phyloP scores from a whole-genome alignment of 1,284 basidiomycete genomes.

The Rhodofomes roseus region DNA sequence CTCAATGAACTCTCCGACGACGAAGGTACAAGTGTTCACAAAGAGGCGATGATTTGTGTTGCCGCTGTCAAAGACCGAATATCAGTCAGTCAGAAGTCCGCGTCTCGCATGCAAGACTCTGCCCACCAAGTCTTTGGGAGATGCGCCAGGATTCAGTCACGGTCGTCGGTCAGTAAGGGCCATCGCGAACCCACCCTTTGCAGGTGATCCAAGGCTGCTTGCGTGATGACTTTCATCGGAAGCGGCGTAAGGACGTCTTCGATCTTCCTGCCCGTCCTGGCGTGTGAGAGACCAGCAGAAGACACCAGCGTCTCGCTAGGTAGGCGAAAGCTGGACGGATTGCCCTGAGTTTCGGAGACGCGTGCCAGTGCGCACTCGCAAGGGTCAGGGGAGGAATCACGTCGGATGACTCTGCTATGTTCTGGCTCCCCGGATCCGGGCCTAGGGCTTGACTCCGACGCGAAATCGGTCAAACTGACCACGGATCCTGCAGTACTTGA shows the following conservation, averaged over 20 bases:
- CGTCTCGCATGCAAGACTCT: background rate
- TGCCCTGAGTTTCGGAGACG: background rate
- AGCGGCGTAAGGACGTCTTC: background rate
- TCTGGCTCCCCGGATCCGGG: background rate
- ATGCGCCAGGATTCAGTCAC: slow-evolving; percentile 1
- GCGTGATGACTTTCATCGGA: background rate
- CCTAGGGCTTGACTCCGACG: background rate
- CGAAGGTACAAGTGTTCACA: background rate
- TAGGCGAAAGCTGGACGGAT: background rate
- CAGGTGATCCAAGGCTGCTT: slow-evolving; percentile 1
- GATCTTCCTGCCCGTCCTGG: background rate
- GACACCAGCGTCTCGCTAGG: background rate
- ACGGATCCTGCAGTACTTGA: background rate
- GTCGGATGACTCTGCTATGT: background rate
- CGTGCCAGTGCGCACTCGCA: too few species aligned
- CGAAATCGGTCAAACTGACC: background rate
- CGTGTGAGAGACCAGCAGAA: background rate
- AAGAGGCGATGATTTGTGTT: background rate
- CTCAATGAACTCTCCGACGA: background rate
- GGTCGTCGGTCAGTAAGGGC: background rate
- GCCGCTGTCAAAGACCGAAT: background rate
- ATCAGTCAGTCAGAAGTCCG: background rate
- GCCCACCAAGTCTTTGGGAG: background rate
- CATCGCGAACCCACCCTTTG: slow-evolving; percentile 2
- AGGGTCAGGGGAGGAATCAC: background rate